Conservation (phyloP, 805 yeast genomes). For the Yamadazyma sp. region DNA sequence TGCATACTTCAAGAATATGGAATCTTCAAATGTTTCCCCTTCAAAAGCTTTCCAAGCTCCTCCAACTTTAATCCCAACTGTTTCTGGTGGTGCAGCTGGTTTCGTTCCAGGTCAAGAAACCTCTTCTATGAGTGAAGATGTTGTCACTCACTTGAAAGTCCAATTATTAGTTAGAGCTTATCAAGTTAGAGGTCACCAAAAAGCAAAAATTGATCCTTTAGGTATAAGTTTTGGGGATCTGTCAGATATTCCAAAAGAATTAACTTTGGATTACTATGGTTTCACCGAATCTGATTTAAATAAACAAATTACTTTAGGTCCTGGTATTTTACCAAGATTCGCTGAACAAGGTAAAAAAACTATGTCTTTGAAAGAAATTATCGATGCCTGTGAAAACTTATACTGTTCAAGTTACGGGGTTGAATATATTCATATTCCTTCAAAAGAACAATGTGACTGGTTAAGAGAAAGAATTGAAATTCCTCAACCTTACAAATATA, state of each 20-base stretch:
- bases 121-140: constrained; percentile 48
- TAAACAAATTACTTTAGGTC: constrained; percentile 85
- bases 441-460: constrained; percentile 97
- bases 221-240: constrained; percentile 82
- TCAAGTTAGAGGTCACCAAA: constrained; percentile 97
- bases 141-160: constrained; percentile 85
- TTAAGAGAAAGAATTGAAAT: constrained; percentile 94
- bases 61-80: constrained; percentile 81
- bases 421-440: constrained; percentile 95
- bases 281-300: constrained; percentile 84
- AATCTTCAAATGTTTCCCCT: constrained; percentile 64
- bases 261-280: constrained; percentile 88
- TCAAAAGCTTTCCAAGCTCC: constrained; percentile 84
- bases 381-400: constrained; percentile 72
- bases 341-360: constrained; percentile 61
- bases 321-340: constrained; percentile 94
- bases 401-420: constrained; percentile 90
- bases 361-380: constrained; percentile 74
- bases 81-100: constrained; percentile 72
- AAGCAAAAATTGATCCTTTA: constrained; percentile 94
- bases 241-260: constrained; percentile 69
- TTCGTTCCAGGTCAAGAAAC: constrained; percentile 54
- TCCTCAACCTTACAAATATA: constrained; percentile 79
- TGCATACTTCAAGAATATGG: constrained; percentile 91
- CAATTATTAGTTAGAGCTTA: constrained; percentile 97